Evolutionary conservation across 1,284 basidiomycete genomes (phyloP).

Genomic region (Xerocomus minutiporus): DNA sequence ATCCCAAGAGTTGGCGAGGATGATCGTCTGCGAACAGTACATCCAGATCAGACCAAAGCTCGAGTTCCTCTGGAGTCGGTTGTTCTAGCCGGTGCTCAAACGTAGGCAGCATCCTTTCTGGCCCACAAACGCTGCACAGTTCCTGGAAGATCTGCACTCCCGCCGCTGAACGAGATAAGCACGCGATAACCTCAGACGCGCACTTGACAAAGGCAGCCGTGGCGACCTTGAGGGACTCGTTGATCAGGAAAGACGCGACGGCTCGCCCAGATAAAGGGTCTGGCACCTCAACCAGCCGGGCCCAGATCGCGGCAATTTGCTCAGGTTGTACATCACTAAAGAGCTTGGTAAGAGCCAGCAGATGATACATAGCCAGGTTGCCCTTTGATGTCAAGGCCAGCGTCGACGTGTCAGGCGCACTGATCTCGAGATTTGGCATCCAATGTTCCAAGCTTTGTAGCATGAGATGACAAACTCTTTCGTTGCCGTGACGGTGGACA

Average conservation of each 20-base stretch:
- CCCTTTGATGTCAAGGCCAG: constrained; percentile 53
- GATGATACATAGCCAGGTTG: constrained; percentile 70
- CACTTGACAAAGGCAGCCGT: constrained; percentile 75
- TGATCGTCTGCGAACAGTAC: constrained; percentile 68
- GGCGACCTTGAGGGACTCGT: constrained; percentile 83
- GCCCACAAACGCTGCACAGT: constrained; percentile 80
- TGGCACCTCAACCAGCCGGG: constrained; percentile 65
- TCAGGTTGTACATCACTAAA: constrained; percentile 77
- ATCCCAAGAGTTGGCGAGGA: constrained; percentile 63
- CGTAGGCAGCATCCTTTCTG: constrained; percentile 74
- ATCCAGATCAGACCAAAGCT: constrained; percentile 70
- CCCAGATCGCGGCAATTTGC: constrained; percentile 82
- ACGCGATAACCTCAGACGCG: constrained; percentile 81
- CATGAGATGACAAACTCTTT: constrained; percentile 51
- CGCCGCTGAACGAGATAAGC: constrained; percentile 74
- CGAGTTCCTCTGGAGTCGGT: constrained; percentile 67
- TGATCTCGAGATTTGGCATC: constrained; percentile 70
- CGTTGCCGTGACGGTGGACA: constrained; percentile 51
- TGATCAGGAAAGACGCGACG: constrained; percentile 78
- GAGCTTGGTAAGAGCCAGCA: constrained; percentile 80
- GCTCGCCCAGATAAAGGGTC: constrained; percentile 75
- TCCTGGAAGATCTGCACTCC: constrained; percentile 79
- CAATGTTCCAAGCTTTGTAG: constrained; percentile 77
- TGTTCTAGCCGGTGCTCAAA: constrained; percentile 67
- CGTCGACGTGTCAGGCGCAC: constrained; percentile 25